Evolutionary conservation across 176 grass and related monocot genomes (phyloP).

Genomic region (Zoysia japonica): DNA sequence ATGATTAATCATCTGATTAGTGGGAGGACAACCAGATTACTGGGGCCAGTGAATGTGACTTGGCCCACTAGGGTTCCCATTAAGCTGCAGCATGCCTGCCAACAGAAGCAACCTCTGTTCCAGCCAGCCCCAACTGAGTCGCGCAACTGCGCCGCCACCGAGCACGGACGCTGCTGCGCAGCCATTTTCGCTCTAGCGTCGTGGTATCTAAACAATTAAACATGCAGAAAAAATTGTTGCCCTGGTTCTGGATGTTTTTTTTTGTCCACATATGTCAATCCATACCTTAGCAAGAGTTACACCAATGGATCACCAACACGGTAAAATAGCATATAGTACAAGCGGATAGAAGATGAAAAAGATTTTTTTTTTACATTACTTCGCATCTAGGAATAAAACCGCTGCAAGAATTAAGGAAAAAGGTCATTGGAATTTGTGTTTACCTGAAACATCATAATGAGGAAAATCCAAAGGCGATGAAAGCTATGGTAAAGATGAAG

Average conservation of each 20-base stretch:
- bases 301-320: background rate
- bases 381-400: background rate
- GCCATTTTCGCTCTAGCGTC: no score
- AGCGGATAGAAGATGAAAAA: background rate
- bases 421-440: background rate
- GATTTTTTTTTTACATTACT: background rate
- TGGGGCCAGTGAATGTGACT: no score
- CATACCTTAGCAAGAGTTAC: background rate
- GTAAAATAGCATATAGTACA: background rate
- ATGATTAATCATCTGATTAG: no score
- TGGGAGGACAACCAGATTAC: no score
- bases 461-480: conserved; percentile 96
- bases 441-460: conserved; percentile 98
- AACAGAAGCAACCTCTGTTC: no score
- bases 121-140: no score
- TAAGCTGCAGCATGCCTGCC: no score
- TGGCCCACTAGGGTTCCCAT: no score
- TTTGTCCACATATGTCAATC: background rate
- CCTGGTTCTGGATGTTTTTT: background rate
- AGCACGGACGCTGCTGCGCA: no score
- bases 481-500: conserved; percentile 99
- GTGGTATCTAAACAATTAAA: background rate
- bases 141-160: no score
- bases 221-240: background rate
- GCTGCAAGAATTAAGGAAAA: background rate